A percentile compares a stretch with the other conserved stretches of the same genome.
These are phyloP conservation scores for sorghum (Sorghum bicolor) DNA, from an alignment of 176 grass and related monocot species.

Conservation along the genomic window DNA sequence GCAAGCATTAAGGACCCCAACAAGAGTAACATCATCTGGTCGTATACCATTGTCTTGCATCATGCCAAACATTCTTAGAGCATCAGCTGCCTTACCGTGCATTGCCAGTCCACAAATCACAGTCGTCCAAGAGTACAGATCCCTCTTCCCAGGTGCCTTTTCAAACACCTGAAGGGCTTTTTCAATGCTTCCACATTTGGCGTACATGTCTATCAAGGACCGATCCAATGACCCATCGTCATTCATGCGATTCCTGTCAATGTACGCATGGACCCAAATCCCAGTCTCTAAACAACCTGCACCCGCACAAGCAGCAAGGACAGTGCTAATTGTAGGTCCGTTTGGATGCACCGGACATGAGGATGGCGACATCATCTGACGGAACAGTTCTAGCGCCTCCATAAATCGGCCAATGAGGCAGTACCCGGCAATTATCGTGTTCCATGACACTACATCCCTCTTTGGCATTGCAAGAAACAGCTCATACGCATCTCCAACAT, in stretches of 20 bases:
- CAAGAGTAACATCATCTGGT: constrained; percentile 68
- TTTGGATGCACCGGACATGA: constrained; percentile 43
- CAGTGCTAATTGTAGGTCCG: constrained; percentile 51
- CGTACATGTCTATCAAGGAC: constrained; percentile 71
- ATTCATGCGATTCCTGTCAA: constrained; percentile 49
- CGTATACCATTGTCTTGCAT: constrained; percentile 47
- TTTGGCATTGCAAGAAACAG: constrained; percentile 57
- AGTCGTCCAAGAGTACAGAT: constrained; percentile 70
- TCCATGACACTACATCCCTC: constrained; percentile 69
- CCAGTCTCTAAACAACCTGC: constrained; percentile 56
- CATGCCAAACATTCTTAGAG: constrained; percentile 51
- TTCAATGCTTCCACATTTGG: constrained; percentile 70
- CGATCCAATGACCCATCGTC: constrained; percentile 38
- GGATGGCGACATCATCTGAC: constrained; percentile 46
- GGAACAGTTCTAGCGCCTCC: constrained; percentile 60
- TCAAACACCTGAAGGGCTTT: constrained; percentile 70
- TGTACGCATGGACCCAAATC: constrained; percentile 56
- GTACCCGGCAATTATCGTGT: constrained; percentile 64
- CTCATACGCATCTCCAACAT: constrained; percentile 24
- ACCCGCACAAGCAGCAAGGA: constrained; percentile 54
- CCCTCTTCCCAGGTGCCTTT: constrained; percentile 48
- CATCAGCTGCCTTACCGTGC: constrained; percentile 57
- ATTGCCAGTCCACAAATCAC: constrained; percentile 74
- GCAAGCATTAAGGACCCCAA: constrained; percentile 72
- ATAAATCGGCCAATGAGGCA: constrained; percentile 31